Evolutionary conservation across 129 eudicot genomes (phyloP).

Genomic region (Flaveria robusta): DNA sequence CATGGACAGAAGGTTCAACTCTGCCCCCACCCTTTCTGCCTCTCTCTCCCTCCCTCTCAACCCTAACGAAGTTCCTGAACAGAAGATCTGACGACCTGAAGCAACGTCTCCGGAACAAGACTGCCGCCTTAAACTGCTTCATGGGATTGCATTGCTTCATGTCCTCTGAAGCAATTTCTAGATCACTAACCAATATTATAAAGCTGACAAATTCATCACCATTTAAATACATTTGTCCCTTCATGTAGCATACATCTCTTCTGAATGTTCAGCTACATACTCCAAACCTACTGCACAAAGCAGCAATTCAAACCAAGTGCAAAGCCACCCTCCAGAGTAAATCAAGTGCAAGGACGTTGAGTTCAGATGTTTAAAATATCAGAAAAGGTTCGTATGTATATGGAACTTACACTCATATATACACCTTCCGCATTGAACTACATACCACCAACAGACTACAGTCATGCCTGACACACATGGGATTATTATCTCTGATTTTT

Average conservation of each 20-base stretch:
- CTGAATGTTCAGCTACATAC: not conserved
- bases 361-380: not conserved
- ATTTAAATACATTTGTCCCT: not conserved
- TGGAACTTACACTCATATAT: no score
- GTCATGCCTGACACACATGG: constrained; percentile 12
- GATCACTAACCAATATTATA: not conserved
- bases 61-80: not conserved
- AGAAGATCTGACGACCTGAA: not conserved
- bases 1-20: no score
- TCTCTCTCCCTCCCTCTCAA: not conserved
- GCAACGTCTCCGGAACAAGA: not conserved
- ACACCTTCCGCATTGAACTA: constrained; percentile 19
- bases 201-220: constrained; percentile 14
- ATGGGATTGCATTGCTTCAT: not conserved
- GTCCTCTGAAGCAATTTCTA: not conserved
- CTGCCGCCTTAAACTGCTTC: not conserved
- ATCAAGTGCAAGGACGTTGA: constrained; percentile 4
- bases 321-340: not conserved
- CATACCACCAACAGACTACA: not conserved
- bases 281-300: not conserved
- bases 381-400: not conserved
- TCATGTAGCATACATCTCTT: not conserved
- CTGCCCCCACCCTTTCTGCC: not conserved
- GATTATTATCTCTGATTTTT: not conserved
- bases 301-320: constrained; percentile 2